These are phyloP conservation scores for Cytospora chrysosperma DNA, from an alignment of 2,329 filamentous ascomycete genomes.

Conservation along the genomic window DNA sequence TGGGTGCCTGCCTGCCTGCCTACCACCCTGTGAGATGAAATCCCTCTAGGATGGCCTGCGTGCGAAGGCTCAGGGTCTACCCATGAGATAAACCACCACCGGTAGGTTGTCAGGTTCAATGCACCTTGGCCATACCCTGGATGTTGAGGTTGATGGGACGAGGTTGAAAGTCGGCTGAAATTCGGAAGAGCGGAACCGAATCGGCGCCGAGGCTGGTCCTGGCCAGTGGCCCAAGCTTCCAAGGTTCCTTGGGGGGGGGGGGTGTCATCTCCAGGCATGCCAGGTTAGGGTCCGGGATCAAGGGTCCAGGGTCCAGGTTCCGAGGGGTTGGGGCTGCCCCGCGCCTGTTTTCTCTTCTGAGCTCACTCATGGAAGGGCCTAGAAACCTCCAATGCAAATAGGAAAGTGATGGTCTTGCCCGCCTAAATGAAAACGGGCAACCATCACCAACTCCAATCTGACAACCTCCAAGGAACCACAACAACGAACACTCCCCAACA, in stretches of 20 bases:
- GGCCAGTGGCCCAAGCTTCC: neutral
- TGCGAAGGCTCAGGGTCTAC: too few relatives aligned
- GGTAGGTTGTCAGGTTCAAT: too few relatives aligned
- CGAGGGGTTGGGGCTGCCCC: constrained; percentile 4
- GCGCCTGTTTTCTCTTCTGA: constrained; percentile 9
- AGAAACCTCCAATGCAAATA: constrained; percentile 21
- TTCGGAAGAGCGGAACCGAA: neutral
- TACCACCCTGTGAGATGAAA: too few relatives aligned
- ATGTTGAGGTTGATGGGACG: neutral
- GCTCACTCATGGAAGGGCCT: constrained; percentile 22
- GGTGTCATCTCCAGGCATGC: constrained; percentile 2
- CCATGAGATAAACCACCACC: too few relatives aligned
- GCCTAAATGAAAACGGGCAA: constrained; percentile 9
- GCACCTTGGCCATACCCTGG: neutral
- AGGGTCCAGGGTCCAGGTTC: constrained; percentile 3
- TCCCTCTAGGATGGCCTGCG: too few relatives aligned
- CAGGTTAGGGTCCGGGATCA: too few relatives aligned
- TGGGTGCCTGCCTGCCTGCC: too few relatives aligned
- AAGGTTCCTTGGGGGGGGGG: too few relatives aligned
- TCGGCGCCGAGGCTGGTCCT: neutral
- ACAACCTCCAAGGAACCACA: constrained; percentile 1
- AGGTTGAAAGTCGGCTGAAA: neutral
- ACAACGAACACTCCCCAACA: neutral
- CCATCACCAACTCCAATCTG: neutral
- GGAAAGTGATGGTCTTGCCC: constrained; percentile 13